These are phyloP conservation scores for Nannizziopsis arthrosporioides DNA, from an alignment of 2,329 filamentous ascomycete genomes.

Conservation along the genomic window DNA sequence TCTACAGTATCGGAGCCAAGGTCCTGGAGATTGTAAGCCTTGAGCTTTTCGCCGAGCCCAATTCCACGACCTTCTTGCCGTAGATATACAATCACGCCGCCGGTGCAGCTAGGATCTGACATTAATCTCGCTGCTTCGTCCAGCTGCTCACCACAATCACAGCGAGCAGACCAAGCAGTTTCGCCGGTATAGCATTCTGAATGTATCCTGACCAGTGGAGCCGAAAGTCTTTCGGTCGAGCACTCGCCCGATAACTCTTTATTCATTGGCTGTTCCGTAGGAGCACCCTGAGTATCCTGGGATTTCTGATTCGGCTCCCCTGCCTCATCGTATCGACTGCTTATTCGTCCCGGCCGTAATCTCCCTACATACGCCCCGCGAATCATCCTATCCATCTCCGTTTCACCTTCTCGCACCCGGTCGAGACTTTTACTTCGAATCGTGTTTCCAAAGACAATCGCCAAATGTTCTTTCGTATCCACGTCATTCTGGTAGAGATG, in stretches of 20 bases:
- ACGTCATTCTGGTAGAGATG: constrained; percentile 88
- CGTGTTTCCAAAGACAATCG: constrained; percentile 84
- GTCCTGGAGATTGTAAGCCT: constrained; percentile 96
- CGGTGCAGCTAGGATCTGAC: constrained; percentile 41
- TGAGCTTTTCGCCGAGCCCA: constrained; percentile 86
- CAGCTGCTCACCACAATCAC: constrained; percentile 94
- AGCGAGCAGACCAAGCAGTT: constrained; percentile 94
- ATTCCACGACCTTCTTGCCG: constrained; percentile 94
- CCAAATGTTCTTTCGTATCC: constrained; percentile 90
- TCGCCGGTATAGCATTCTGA: constrained; percentile 98
- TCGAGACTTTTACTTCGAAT: constrained; percentile 60
- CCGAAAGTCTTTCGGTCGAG: constrained; percentile 9
- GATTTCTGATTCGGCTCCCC: constrained; percentile 11
- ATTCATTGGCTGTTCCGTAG: neutral
- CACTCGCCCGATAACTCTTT: constrained; percentile 5
- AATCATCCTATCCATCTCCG: constrained; percentile 62
- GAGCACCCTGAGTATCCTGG: constrained; percentile 14
- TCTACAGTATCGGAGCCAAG: constrained; percentile 95
- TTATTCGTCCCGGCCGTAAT: constrained; percentile 72
- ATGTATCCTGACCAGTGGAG: constrained; percentile 85
- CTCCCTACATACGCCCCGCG: constrained; percentile 83
- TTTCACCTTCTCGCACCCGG: constrained; percentile 36
- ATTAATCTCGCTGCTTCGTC: constrained; percentile 93
- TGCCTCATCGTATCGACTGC: constrained; percentile 51
- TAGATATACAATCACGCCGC: constrained; percentile 89